Percentiles rank a stretch among this genome's conserved stretches.
Evolutionary conservation across 768 basidiomycete genomes (phyloP).

Genomic region (Tulasnella sp.): DNA sequence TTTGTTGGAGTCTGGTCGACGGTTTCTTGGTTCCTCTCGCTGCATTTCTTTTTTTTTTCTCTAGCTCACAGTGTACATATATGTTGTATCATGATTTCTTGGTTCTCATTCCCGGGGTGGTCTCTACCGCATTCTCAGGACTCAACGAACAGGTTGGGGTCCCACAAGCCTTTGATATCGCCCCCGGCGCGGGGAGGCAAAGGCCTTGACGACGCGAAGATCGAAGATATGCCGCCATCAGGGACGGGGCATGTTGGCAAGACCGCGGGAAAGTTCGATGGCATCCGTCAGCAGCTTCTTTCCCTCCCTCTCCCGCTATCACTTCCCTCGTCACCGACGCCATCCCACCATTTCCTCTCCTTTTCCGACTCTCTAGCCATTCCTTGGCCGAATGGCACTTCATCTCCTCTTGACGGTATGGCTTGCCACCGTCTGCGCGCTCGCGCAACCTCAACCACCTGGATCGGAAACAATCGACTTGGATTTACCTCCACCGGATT

Average conservation of each 20-base stretch:
- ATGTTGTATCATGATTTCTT: not conserved
- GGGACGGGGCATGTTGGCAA: not conserved
- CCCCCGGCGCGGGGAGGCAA: not conserved
- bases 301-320: not conserved
- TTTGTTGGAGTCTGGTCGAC: not conserved
- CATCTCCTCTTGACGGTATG: slow-evolving; percentile 13
- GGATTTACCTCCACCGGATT: not conserved
- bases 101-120: not conserved
- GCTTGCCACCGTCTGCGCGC: slow-evolving; percentile 11
- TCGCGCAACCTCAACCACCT: not conserved
- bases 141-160: not conserved
- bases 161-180: not conserved
- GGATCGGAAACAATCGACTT: not conserved
- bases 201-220: not conserved
- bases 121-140: too few species aligned
- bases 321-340: not conserved
- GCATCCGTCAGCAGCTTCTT: not conserved
- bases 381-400: not conserved
- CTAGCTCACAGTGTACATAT: not conserved
- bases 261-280: not conserved
- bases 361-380: not conserved
- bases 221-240: not conserved
- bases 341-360: not conserved
- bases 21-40: not conserved
- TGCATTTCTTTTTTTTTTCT: not conserved